Evolutionary conservation across 176 grass and related monocot species (phyloP), one percentile per base, ranked within the genome.

Genomic region (Alopecurus myosuroides): DNA sequence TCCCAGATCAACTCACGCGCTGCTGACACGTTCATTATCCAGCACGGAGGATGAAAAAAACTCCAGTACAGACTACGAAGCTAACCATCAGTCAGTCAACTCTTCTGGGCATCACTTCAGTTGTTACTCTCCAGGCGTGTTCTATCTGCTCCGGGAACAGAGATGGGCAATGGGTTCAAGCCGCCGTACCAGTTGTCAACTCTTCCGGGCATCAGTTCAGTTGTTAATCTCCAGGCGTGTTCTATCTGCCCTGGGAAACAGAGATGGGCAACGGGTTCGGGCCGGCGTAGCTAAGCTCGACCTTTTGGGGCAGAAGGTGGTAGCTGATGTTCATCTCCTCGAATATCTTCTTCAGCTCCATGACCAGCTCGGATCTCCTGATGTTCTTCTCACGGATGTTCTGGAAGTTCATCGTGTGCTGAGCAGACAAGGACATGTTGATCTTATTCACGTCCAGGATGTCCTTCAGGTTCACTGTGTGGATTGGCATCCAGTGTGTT

Each of bases 381-480:
- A 67, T 81, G 77, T 77, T 86, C 84, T 94, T 99, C 79, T 99
- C 97, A 25, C 79, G 48, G 73, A 99, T 91, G 37, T 99, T 96
- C 66, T 99, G 97, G 51, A 92, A 97, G 89, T 92, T 99, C 86
- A 99, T 99, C 3, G 97, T 99, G 86, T 99, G 97, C 55, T 83
- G 88, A 9, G 94, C 90, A 82, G 33, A 44, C 3, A 99, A 76
- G 22, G 76, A 85, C 88, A 99, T 92, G 62, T 94, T 97, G 84
- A 99, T 92, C 86, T 95, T 99, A 84, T 99, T 94, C 25, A 94
- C 76, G 49, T 99, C 79, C 35, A 94, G 37, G 31, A 99, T 99
- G 40, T 94, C 88, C 90, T 99, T 91, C 34, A 99, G 79, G 56
- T 94, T 86, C 26, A 99, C 58, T 39, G 63, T 94, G 79, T 99